Percentiles rank a stretch among this genome's conserved stretches.
phyloP scores from a whole-genome alignment of 139 green algal genomes.

The Desmodesmus armatus region DNA sequence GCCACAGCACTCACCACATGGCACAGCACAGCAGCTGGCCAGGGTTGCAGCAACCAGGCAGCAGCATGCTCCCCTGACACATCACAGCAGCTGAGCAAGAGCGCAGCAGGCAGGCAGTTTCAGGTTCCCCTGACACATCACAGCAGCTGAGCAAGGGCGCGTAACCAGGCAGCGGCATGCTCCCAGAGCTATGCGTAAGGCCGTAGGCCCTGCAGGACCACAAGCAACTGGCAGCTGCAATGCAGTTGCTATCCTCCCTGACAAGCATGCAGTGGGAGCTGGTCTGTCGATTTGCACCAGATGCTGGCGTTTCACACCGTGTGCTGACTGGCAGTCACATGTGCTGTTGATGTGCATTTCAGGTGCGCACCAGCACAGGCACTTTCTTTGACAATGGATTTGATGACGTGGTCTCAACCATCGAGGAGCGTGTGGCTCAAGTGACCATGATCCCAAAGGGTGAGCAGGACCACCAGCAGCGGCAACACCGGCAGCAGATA shows the following conservation, averaged over 20 bases:
- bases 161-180: too few relatives aligned
- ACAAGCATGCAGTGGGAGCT: too few relatives aligned
- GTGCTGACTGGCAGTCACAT: too few relatives aligned
- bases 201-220: background rate
- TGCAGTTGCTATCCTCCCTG: background rate
- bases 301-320: too few relatives aligned
- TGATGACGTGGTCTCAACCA: slow-evolving; percentile 61
- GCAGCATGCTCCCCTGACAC: background rate
- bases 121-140: background rate
- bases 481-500: too few relatives aligned
- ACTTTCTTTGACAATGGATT: slow-evolving; percentile 66
- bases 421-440: slow-evolving; percentile 73
- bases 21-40: background rate
- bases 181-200: too few relatives aligned
- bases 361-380: slow-evolving; percentile 66
- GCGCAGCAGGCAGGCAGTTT: background rate
- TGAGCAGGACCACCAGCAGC: too few relatives aligned
- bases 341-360: background rate
- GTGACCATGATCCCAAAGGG: slow-evolving; percentile 69
- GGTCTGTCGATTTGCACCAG: too few relatives aligned
- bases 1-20: background rate
- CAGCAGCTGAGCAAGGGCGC: background rate
- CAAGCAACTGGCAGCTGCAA: too few relatives aligned
- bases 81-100: background rate
- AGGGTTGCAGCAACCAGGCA: background rate